A percentile compares a stretch with the other conserved stretches of the same genome.
These are phyloP conservation scores for Ustilago bromivora DNA, from an alignment of 1,284 basidiomycete species.

Conservation along the genomic window DNA sequence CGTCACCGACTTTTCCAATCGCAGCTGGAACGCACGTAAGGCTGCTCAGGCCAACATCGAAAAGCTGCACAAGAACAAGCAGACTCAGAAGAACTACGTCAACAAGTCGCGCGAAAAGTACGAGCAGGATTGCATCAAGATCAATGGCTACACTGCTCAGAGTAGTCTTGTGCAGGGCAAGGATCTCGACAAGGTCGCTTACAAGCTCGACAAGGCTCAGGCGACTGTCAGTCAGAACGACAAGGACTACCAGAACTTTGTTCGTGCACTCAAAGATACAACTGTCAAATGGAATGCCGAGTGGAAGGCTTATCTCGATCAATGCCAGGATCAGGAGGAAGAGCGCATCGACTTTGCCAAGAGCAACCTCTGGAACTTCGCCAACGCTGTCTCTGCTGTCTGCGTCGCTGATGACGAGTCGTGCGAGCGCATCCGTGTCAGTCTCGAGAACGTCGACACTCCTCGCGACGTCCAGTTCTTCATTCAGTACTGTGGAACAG, in stretches of 20 bases:
- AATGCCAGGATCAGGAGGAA: conserved; percentile 95
- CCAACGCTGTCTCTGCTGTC: conserved; percentile 93
- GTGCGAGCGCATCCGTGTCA: conserved; percentile 66
- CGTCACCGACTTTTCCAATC: conserved; percentile 62
- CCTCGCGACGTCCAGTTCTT: conserved; percentile 61
- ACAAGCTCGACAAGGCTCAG: conserved; percentile 88
- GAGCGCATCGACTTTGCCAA: conserved; percentile 92
- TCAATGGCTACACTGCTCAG: conserved; percentile 96
- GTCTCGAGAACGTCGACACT: conserved; percentile 66
- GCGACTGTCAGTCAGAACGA: conserved; percentile 85
- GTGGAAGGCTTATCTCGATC: conserved; percentile 79
- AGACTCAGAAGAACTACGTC: conserved; percentile 66
- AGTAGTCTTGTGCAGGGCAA: conserved; percentile 90
- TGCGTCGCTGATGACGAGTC: conserved; percentile 93
- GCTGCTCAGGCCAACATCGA: conserved; percentile 58
- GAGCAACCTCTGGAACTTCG: conserved; percentile 94
- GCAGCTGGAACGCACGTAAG: conserved; percentile 58
- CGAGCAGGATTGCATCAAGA: conserved; percentile 90
- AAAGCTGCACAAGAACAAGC: conserved; percentile 68
- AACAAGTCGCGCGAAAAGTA: conserved; percentile 87
- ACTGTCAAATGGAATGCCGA: conserved; percentile 88
- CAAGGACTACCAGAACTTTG: conserved; percentile 86
- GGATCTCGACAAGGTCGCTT: conserved; percentile 88
- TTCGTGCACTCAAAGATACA: conserved; percentile 83
- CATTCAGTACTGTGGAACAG: conserved; percentile 66